Evolutionary conservation across 2,329 filamentous ascomycete genomes (phyloP), one percentile per base, ranked within the genome.

Genomic region (Ascochyta rabiei): DNA sequence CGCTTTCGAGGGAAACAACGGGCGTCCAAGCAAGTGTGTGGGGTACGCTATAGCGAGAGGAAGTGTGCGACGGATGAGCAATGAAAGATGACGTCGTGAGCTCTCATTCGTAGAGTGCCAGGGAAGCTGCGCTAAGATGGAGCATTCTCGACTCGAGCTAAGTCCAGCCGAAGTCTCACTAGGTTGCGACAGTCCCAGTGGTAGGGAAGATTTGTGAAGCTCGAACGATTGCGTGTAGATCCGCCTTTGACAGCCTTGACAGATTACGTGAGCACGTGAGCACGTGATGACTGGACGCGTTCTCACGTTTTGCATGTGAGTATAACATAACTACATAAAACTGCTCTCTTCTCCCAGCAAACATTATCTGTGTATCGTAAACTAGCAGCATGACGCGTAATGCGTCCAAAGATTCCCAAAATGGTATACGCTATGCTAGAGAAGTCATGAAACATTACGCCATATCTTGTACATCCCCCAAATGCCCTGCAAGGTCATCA

Each of bases 401-500:
- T 53, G 60, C 64, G 68, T 63, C 63, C 65, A 64, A 62, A 62
- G 66, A 63, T 49, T 60, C 59, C 64, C 60, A 66, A 66, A 59
- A 64, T 74, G 71, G 71, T 74, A 74, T 74, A 69, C 69, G 71
- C 72, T 74, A 73, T 75, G 71, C 70, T 70, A 56, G 65, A 67
- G 60, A 70, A 60, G 69, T 73, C 69, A 72, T 72, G 54, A 71
- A 69, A 67, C 69, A 75, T 73, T 70, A 73, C 63, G 58, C 59
- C 60, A 48, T 63, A 56, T 57, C 57, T 41, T 61, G 59, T 60
- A 48, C 58, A 59, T 60, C 61, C 57, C 51, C 60, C 57, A 58
- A 45, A 57, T 53, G 45, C 61, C 35, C 24, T 40, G 6, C 26
- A 28, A 9, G 38, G 45, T 48, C 26, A 50, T 70, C 54, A 75